Evolutionary conservation across 2,329 filamentous ascomycete species (phyloP), one percentile per base, ranked within the genome.

Genomic region (Mycosphaerella sp.): DNA sequence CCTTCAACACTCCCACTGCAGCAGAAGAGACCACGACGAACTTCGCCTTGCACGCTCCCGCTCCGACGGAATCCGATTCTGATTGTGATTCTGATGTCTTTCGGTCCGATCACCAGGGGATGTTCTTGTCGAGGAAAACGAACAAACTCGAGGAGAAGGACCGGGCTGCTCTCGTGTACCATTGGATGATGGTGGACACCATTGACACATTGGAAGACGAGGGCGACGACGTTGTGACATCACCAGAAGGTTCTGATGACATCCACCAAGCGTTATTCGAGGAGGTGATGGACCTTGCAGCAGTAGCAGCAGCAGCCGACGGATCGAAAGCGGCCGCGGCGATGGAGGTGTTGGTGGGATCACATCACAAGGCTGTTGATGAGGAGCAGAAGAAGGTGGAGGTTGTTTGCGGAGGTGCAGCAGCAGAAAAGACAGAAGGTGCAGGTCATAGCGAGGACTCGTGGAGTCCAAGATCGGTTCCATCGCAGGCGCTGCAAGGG

Each of bases 381-480:
- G 26, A 29, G 29, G 23, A n/a, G 40, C 5, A 11, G 39, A 11
- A n/a, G 10, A 32, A 23, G 10, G 9, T 26, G 5, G 38, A 42
- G 9, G 8, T 23, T 5, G 17, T 41, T 6, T 17, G 41, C 17
- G 46, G 29, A 26, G 17, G 17, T 6, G 17, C 8, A 44, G 17
- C 21, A 10, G 12, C 10, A 4, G 17, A 21, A 6, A 4, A 26
- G 14, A 1, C 32, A 17, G 6, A 14, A 26, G 31, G 29, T 32
- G 48, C 23, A n/a, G 48, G 48, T n/a, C 32, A 51, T 31, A 51
- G 48, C 17, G 42, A 21, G 29, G 48, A 51, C 32, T 51, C 48
- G 23, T 51, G 48, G 48, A 45, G 40, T 26, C 29, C 38, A 14
- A 17, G 26, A 50, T 2, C 42, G 29, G 21, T 44, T 6, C 42